Conservation (phyloP, 306 rosid genomes). For the Sesbania bispinosa region DNA sequence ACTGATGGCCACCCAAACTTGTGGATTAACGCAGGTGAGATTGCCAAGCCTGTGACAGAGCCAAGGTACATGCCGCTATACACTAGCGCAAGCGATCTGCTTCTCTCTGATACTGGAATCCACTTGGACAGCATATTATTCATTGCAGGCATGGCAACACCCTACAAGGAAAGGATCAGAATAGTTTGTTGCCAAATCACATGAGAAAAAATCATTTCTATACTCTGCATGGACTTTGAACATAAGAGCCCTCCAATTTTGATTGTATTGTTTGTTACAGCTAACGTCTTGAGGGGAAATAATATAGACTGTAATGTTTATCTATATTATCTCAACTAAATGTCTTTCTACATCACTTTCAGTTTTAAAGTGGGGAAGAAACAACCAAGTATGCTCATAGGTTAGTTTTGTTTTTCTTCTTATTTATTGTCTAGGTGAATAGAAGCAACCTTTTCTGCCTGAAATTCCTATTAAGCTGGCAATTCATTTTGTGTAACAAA, state of each 20-base stretch:
- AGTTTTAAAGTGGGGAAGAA: not conserved
- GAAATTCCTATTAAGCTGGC: constrained; percentile 4
- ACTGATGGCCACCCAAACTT: constrained; percentile 96
- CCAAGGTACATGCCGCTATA: constrained; percentile 99
- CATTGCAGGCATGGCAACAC: constrained; percentile 99
- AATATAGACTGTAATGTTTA: not conserved
- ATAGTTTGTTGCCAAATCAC: not conserved
- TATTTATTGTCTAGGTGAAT: constrained; percentile 1
- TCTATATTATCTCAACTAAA: not conserved
- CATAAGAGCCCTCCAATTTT: constrained; percentile 1
- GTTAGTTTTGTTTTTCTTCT: constrained; percentile 6
- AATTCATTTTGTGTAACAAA: not conserved
- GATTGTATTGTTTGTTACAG: not conserved
- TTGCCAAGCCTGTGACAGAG: constrained; percentile 86
- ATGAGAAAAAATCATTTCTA: not conserved
- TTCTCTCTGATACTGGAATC: constrained; percentile 97
- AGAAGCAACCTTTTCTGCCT: not conserved
- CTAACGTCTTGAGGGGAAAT: not conserved
- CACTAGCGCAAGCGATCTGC: constrained; percentile 92
- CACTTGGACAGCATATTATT: constrained; percentile 89
- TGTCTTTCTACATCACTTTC: not conserved
- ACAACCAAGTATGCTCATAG: not conserved
- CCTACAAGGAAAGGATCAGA: constrained; percentile 49
- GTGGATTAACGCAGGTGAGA: constrained; percentile 72
- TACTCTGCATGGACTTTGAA: not conserved